phyloP scores from a whole-genome alignment of 2,329 filamentous ascomycete genomes.

The Stagonosporopsis chrysanthemi region DNA sequence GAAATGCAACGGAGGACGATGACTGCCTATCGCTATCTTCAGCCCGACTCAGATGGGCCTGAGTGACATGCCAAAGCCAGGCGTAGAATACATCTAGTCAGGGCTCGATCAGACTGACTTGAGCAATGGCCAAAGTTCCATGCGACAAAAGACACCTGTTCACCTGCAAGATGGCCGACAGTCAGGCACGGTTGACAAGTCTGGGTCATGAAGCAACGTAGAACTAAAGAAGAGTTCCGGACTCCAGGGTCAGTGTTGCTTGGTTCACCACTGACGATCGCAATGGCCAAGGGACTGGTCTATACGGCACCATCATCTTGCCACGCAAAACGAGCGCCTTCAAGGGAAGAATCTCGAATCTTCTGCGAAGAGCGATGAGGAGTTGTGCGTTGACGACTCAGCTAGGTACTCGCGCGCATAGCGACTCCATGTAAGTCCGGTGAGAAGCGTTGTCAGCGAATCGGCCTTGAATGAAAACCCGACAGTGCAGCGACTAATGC shows the following conservation, averaged over 20 bases:
- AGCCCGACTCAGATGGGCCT: no score
- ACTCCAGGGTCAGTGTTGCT: neutral
- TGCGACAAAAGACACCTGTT: neutral
- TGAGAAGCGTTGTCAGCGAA: slow-evolving; percentile 9
- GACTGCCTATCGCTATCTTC: no score
- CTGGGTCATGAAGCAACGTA: neutral
- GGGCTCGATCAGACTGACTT: no score
- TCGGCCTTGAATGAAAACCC: neutral
- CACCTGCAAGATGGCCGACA: neutral
- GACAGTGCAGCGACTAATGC: slow-evolving; percentile 7
- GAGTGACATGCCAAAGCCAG: no score
- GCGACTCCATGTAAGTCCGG: slow-evolving; percentile 5
- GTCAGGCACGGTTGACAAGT: neutral
- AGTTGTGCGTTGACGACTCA: slow-evolving; percentile 10
- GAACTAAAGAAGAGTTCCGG: neutral
- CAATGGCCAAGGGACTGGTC: neutral
- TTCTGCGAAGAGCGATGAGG: neutral
- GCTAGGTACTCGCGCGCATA: neutral
- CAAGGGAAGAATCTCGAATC: neutral
- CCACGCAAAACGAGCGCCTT: neutral
- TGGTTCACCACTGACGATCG: neutral
- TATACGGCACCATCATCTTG: neutral
- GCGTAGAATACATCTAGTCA: no score
- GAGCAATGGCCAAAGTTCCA: neutral
- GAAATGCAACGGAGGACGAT: no score